Percentiles rank a stretch among this genome's conserved stretches.
Conservation (phyloP, 2,329 filamentous ascomycete species). For the Talaromyces sp. region DNA sequence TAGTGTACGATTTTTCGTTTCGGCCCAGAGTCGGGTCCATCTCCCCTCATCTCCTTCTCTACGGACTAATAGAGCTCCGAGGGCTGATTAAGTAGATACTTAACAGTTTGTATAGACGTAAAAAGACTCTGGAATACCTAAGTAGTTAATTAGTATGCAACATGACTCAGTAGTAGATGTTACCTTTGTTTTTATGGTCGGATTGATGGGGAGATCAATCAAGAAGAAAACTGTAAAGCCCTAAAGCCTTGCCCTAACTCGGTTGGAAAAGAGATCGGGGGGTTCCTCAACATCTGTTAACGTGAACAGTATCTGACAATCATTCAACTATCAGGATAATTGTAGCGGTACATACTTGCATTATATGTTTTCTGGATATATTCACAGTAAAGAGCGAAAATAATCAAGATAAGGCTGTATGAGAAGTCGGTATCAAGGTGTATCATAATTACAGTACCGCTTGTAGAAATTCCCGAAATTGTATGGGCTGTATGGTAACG, state of each 20-base stretch:
- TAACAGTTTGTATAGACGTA: background rate
- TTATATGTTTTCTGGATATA: background rate
- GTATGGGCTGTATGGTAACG: background rate
- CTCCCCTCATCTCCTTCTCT: background rate
- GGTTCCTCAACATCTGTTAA: background rate
- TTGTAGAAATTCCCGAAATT: fast-evolving
- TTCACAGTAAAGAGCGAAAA: too few species aligned
- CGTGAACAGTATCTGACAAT: too few species aligned
- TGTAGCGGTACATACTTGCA: background rate
- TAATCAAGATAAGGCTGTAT: background rate
- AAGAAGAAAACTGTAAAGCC: background rate
- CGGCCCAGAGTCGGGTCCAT: background rate
- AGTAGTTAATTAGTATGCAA: background rate
- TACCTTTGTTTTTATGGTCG: background rate
- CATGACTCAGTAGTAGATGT: background rate
- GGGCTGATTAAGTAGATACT: background rate
- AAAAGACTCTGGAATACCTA: background rate
- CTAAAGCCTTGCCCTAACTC: background rate
- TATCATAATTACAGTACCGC: background rate
- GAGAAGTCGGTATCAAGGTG: background rate
- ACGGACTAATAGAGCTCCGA: background rate
- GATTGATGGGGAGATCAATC: background rate
- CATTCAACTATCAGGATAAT: background rate
- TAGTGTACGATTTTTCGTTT: background rate
- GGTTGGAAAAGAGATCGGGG: background rate